Conservation (phyloP, 768 basidiomycete species). For the Trametes sanguinea region DNA sequence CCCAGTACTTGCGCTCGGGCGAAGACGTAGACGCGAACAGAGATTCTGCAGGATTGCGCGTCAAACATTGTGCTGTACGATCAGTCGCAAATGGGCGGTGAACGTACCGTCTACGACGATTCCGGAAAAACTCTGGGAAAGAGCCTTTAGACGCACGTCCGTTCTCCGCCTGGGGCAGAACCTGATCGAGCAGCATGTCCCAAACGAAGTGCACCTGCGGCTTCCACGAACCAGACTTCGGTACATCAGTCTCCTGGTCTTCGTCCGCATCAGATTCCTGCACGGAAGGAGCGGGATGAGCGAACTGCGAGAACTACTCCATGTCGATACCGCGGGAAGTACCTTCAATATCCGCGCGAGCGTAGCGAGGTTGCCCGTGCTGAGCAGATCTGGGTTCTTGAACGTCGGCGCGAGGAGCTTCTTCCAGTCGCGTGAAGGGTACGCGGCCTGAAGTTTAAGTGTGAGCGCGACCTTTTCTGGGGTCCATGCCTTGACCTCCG, state of each 20-base stretch:
- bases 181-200: slow-evolving; percentile 77
- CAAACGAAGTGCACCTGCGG: slow-evolving; percentile 92
- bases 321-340: background rate
- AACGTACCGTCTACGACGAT: slow-evolving; percentile 83
- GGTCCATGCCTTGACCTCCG: slow-evolving; percentile 64
- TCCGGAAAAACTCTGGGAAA: slow-evolving; percentile 90
- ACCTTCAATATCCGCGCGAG: slow-evolving; percentile 85
- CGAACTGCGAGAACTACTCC: background rate
- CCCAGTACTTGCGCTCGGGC: slow-evolving; percentile 89
- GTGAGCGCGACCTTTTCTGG: slow-evolving; percentile 87
- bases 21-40: slow-evolving; percentile 85
- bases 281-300: slow-evolving; percentile 3
- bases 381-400: slow-evolving; percentile 70
- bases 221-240: slow-evolving; percentile 73
- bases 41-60: slow-evolving; percentile 57
- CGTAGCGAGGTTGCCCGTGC: slow-evolving; percentile 66
- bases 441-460: slow-evolving; percentile 63
- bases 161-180: slow-evolving; percentile 47
- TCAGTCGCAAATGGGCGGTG: background rate
- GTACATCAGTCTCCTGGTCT: slow-evolving; percentile 41
- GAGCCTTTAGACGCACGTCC: slow-evolving; percentile 48
- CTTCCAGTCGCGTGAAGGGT: slow-evolving; percentile 70
- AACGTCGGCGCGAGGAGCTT: slow-evolving; percentile 68
- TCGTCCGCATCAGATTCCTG: slow-evolving; percentile 53
- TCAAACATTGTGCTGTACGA: slow-evolving; percentile 9